Conservation (phyloP, 805 yeast species). For the Yamadazyma paraphyllophila region DNA sequence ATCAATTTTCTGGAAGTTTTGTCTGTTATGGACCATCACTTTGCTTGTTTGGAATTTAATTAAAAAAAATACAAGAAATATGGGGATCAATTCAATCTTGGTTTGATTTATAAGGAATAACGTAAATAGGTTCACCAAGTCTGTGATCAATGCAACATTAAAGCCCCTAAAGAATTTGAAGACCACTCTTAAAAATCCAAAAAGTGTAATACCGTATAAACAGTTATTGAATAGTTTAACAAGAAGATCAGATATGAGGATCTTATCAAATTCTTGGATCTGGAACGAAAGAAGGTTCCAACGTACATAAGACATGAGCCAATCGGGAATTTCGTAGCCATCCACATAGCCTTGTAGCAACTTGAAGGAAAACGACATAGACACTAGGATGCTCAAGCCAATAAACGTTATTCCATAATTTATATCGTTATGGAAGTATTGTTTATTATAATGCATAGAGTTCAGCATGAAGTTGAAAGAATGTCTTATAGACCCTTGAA, state of each 20-base stretch:
- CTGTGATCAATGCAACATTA: conserved; percentile 31
- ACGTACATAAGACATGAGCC: conserved; percentile 23
- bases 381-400: conserved; percentile 43
- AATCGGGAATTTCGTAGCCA: conserved; percentile 51
- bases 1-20: conserved; percentile 12
- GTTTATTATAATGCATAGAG: conserved; percentile 23
- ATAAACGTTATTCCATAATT: conserved; percentile 34
- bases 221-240: conserved; percentile 27
- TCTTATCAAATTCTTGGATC: conserved; percentile 12
- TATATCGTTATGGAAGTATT: conserved; percentile 17
- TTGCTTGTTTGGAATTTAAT: conserved; percentile 18
- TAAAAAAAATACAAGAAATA: conserved; percentile 41
- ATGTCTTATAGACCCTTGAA: conserved; percentile 24
- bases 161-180: conserved; percentile 22
- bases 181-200: conserved; percentile 30
- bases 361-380: conserved; percentile 54
- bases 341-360: conserved; percentile 50
- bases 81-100: conserved; percentile 52
- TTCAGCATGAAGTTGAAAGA: conserved; percentile 12
- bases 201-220: conserved; percentile 23
- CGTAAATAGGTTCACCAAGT: conserved; percentile 33
- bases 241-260: conserved; percentile 10
- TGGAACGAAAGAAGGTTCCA: conserved; percentile 32
- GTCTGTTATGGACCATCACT: conserved; percentile 3
- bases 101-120: conserved; percentile 55